Base-by-base conservation (phyloP, 2,329 filamentous ascomycete genomes). In the Cercospora sp. region DNA sequence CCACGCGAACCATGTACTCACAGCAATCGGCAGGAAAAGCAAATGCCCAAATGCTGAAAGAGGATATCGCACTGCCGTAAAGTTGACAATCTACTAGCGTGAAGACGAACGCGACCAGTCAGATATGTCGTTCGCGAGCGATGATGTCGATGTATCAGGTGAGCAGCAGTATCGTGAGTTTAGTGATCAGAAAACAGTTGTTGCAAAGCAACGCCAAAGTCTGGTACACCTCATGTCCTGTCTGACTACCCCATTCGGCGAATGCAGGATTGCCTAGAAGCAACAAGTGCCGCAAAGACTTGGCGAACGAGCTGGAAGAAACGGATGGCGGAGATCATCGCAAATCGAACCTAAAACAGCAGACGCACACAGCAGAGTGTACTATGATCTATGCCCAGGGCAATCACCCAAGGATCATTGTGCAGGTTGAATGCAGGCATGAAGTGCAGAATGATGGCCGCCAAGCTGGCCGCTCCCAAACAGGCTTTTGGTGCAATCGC, bases 51-150 rank as follows among this genome's bases (percentile, higher is more conserved):
- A 40, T 32, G 16, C 59, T 61, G 32, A 61, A 61, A 61, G 18
- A 61, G 59, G 59, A 61, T 18, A 43, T 45, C 34, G 59, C 59
- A 61, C 59, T 49, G 18, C 37, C 6, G 37, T 24, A 9, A n/a
- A 24, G 6, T 61, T 61, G 59, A 61, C 59, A 61, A 61, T 45
- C 24, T 13, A 43, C 21, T 61, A 49, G 59, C 59, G 59, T 30
- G 21, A 28, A 18, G 7, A 26, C 6, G 13, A 30, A n/a, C 5
- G 21, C 34, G 28, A 13, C 59, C 59, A 61, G 59, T 61, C 34
- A 61, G 7, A 49, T n/a, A 45, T 10, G 18, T 43, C 18, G 32
- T 18, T 26, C 5, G 16, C 18, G 24, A 49, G 37, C 34, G 18
- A 61, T 49, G 59, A 61, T 61, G 59, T 45, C 34, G 37, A 10